Conservation (phyloP, 768 basidiomycete species). For the Pholiota conissans region DNA sequence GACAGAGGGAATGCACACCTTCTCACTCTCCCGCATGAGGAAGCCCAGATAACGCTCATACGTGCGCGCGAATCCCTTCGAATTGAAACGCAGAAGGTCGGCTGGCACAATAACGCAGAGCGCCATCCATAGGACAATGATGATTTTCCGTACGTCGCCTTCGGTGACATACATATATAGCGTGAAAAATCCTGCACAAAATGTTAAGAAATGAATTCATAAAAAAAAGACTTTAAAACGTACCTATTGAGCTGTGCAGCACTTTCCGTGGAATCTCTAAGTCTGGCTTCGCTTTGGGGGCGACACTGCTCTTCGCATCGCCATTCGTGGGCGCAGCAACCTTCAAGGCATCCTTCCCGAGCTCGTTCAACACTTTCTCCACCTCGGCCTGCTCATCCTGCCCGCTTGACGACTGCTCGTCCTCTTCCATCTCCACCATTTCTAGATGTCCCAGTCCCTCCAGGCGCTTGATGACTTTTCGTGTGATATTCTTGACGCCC, state of each 20-base stretch:
- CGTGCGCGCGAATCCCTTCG: constrained; percentile 58
- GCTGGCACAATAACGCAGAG: constrained; percentile 70
- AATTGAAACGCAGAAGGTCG: constrained; percentile 74
- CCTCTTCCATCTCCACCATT: constrained; percentile 33
- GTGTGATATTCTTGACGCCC: constrained; percentile 46
- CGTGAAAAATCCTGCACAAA: constrained; percentile 37
- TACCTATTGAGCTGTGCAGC: constrained; percentile 88
- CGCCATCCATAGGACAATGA: constrained; percentile 62
- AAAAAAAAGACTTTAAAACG: constrained; percentile 18
- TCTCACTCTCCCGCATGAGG: constrained; percentile 90
- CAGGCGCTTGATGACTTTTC: constrained; percentile 47
- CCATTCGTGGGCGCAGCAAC: constrained; percentile 15
- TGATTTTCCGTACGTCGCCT: constrained; percentile 67
- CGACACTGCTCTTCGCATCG: constrained; percentile 14
- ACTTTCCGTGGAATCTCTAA: constrained; percentile 92
- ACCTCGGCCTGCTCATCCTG: constrained; percentile 27
- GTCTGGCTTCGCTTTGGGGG: constrained; percentile 49
- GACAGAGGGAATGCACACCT: constrained; percentile 38
- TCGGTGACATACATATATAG: constrained; percentile 40
- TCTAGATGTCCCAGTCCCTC: constrained; percentile 45
- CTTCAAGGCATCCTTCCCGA: constrained; percentile 19
- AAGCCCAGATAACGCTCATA: constrained; percentile 78
- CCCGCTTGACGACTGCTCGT: constrained; percentile 26
- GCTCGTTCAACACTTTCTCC: constrained; percentile 24
- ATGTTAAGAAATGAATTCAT: constrained; percentile 4